phyloP scores from a whole-genome alignment of 2,329 filamentous ascomycete species.

The Aspergillus quadricinctus region DNA sequence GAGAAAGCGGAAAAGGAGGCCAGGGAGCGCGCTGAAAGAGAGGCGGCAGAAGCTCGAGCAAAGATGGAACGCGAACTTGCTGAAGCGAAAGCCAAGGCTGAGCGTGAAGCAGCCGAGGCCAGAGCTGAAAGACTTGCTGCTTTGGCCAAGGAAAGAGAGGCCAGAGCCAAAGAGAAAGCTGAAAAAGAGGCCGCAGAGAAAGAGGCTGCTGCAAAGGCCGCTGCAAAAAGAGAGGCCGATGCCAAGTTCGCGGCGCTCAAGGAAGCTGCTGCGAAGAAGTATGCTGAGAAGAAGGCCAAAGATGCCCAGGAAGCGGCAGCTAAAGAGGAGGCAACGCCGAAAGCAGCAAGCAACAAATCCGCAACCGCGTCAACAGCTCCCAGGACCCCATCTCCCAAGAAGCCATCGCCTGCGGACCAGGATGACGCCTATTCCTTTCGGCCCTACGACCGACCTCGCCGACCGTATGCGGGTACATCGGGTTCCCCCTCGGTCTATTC shows the following conservation, averaged over 20 bases:
- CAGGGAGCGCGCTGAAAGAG: constrained; percentile 16
- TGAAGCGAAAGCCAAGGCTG: constrained; percentile 14
- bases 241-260: constrained; percentile 36
- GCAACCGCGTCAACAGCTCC: constrained; percentile 23
- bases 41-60: constrained; percentile 23
- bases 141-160: background rate
- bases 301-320: constrained; percentile 27
- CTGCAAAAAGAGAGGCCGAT: constrained; percentile 36
- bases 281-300: constrained; percentile 35
- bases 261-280: constrained; percentile 36
- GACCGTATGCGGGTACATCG: constrained; percentile 57
- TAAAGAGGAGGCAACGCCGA: constrained; percentile 35
- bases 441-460: constrained; percentile 68
- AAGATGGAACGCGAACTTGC: constrained; percentile 12
- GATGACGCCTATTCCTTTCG: constrained; percentile 69
- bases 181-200: constrained; percentile 54
- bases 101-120: constrained; percentile 10
- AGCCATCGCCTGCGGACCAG: constrained; percentile 47
- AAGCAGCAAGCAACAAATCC: constrained; percentile 28
- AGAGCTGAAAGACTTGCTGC: constrained; percentile 3
- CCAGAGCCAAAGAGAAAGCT: constrained; percentile 23
- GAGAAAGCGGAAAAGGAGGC: constrained; percentile 19
- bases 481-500: constrained; percentile 70
- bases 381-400: constrained; percentile 39
- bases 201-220: constrained; percentile 49